These are phyloP conservation scores for Pelargonium citronellum DNA, from an alignment of 441 rosid genomes.

Conservation along the genomic window DNA sequence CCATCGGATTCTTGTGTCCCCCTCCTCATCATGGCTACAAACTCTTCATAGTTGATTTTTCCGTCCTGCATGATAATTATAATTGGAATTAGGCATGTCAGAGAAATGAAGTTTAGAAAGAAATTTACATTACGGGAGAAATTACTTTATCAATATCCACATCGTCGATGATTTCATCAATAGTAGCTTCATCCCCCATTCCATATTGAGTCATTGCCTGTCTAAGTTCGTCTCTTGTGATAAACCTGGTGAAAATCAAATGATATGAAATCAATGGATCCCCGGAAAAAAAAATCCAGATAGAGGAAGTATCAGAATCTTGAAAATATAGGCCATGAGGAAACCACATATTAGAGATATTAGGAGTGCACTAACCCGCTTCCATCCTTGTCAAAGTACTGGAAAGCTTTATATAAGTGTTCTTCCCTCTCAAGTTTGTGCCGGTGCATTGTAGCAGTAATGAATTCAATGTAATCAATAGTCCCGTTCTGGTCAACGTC, in stretches of 20 bases:
- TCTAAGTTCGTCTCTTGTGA: conserved; percentile 81
- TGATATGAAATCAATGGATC: too few relatives aligned
- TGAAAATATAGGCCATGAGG: too few relatives aligned
- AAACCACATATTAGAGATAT: too few relatives aligned
- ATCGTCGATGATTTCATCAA: conserved; percentile 63
- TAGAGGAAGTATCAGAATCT: too few relatives aligned
- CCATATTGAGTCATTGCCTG: conserved; percentile 66
- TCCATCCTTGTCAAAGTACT: conserved; percentile 62
- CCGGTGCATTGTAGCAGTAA: conserved; percentile 78
- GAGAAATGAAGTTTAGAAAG: too few relatives aligned
- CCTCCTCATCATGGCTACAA: conserved; percentile 57
- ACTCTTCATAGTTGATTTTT: conserved; percentile 50
- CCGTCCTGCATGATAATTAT: conserved; percentile 41
- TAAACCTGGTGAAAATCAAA: conserved; percentile 35
- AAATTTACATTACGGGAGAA: not conserved
- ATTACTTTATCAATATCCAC: conserved; percentile 52
- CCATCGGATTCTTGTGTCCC: conserved; percentile 39
- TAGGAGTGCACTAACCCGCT: conserved; percentile 49
- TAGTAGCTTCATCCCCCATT: conserved; percentile 74
- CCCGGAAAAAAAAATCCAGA: too few relatives aligned
- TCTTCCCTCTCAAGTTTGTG: conserved; percentile 80
- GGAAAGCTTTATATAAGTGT: conserved; percentile 53
- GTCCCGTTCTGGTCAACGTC: conserved; percentile 72
- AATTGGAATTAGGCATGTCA: too few relatives aligned
- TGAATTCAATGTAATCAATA: conserved; percentile 68